phyloP scores from a whole-genome alignment of 495 filamentous ascomycete species.

The Pseudomonodictys pantanalensis region DNA sequence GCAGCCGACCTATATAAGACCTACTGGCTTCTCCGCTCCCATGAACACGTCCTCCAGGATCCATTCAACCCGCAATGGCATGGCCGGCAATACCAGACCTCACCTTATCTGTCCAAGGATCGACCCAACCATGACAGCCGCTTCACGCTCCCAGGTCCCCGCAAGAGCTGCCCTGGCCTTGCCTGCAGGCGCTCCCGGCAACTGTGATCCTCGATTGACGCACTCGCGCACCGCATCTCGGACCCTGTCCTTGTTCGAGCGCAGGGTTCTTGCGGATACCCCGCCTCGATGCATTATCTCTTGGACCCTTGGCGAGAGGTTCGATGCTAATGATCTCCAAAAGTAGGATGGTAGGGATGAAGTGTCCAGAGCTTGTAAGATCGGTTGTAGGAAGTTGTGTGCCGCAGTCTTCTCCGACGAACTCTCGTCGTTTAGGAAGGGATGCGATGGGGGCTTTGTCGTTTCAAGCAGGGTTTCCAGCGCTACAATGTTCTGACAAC shows the following conservation, averaged over 20 bases:
- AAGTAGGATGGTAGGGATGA: constrained; percentile 84
- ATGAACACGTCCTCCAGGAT: not conserved
- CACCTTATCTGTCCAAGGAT: constrained; percentile 56
- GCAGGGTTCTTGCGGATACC: constrained; percentile 74
- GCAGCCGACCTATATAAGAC: too few relatives aligned
- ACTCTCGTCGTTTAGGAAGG: constrained; percentile 47
- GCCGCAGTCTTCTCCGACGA: constrained; percentile 15
- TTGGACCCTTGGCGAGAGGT: constrained; percentile 70
- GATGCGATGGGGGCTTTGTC: constrained; percentile 63
- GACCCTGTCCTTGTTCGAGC: constrained; percentile 69
- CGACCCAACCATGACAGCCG: constrained; percentile 89
- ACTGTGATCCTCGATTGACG: constrained; percentile 68
- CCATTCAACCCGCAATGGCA: not conserved
- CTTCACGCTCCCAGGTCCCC: constrained; percentile 81
- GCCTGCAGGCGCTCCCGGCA: constrained; percentile 52
- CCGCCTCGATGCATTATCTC: constrained; percentile 81
- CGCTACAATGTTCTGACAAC: constrained; percentile 87
- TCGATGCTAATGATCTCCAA: constrained; percentile 81
- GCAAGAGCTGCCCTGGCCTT: constrained; percentile 43
- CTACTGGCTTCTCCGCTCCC: too few relatives aligned
- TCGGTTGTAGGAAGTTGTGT: constrained; percentile 65
- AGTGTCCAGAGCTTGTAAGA: constrained; percentile 80
- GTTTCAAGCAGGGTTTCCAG: constrained; percentile 73
- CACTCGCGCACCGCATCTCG: constrained; percentile 76
- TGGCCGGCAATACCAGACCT: not conserved